Percentiles rank a stretch among this genome's conserved stretches.
phyloP scores from a whole-genome alignment of 2,329 filamentous ascomycete species.

The Alternaria consortialis region DNA sequence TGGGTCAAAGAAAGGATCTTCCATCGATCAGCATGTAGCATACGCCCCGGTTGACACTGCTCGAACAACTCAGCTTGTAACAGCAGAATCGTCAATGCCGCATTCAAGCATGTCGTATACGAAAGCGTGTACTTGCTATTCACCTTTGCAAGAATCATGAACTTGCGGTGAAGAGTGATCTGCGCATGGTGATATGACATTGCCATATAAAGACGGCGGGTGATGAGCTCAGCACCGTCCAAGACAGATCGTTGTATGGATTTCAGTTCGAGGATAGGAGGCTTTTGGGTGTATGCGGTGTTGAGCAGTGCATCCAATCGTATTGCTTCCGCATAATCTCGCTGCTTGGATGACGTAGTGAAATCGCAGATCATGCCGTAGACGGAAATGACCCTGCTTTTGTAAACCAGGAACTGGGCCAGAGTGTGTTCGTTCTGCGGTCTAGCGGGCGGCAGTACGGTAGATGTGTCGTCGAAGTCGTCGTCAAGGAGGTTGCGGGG shows the following conservation, averaged over 20 bases:
- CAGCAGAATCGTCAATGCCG: not conserved
- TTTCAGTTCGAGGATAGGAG: not conserved
- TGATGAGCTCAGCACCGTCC: conserved; percentile 1
- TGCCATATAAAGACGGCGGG: not conserved
- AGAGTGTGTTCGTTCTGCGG: not conserved
- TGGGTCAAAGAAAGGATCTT: not conserved
- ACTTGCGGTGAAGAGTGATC: not conserved
- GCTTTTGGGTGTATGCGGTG: not conserved
- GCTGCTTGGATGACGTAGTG: conserved; percentile 1
- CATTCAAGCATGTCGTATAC: not conserved
- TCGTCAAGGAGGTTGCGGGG: not conserved
- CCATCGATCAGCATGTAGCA: not conserved
- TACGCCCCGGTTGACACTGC: not conserved
- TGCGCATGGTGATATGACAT: not conserved
- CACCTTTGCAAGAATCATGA: not conserved
- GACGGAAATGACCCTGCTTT: not conserved
- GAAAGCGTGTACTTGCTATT: not conserved
- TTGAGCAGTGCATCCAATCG: not conserved
- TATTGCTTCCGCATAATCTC: not conserved
- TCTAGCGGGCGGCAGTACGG: not conserved
- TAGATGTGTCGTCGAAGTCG: not conserved
- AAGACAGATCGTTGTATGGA: not conserved
- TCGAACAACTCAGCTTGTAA: not conserved
- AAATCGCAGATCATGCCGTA: conserved; percentile 3
- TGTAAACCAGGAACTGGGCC: not conserved